These are phyloP conservation scores for Clitocybe nebularis DNA, from an alignment of 1,284 basidiomycete species.

Conservation along the genomic window DNA sequence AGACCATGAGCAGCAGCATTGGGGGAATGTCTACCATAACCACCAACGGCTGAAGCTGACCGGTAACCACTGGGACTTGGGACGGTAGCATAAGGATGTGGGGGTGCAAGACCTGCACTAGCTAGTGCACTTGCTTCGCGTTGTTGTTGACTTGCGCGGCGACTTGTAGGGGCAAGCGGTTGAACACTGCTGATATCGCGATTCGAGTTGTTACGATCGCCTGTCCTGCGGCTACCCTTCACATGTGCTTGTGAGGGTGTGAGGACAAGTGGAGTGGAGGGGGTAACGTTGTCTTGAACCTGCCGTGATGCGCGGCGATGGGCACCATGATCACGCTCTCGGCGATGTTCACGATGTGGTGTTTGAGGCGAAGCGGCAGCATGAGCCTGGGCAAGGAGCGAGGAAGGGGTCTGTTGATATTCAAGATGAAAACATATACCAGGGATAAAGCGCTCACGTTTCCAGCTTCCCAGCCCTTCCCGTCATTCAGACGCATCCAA, in stretches of 20 bases:
- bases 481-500: constrained; percentile 93
- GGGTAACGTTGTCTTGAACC: constrained; percentile 46
- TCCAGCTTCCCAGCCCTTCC: constrained; percentile 86
- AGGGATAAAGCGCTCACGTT: constrained; percentile 43
- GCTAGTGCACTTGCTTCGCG: constrained; percentile 37
- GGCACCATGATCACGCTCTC: constrained; percentile 48
- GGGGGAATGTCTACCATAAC: constrained; percentile 58
- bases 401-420: constrained; percentile 39
- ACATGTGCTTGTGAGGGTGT: constrained; percentile 61
- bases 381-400: constrained; percentile 47
- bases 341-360: constrained; percentile 44
- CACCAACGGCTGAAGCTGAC: constrained; percentile 27
- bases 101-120: constrained; percentile 41
- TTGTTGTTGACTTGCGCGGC: constrained; percentile 62
- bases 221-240: constrained; percentile 50
- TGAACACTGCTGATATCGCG: constrained; percentile 59
- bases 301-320: constrained; percentile 58
- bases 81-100: constrained; percentile 67
- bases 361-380: constrained; percentile 50
- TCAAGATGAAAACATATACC: constrained; percentile 8
- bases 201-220: constrained; percentile 39
- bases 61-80: constrained; percentile 55
- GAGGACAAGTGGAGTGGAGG: constrained; percentile 55
- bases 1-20: constrained; percentile 29
- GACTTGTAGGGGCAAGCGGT: constrained; percentile 54